Base-by-base conservation (phyloP, 352 stramenopile genomes). In the Pythium sukuiense region DNA sequence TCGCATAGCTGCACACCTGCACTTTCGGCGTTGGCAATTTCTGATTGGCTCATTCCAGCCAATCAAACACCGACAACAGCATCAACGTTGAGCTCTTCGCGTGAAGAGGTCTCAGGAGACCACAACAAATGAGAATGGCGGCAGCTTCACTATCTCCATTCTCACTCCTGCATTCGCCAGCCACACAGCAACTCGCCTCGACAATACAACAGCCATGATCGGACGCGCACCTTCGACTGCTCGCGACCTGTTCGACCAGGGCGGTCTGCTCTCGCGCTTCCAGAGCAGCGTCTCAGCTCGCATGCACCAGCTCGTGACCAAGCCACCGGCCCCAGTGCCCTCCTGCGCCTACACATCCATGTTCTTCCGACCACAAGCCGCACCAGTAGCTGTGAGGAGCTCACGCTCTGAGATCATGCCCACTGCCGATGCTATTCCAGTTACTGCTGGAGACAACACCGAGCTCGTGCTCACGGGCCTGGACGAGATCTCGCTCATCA, bases 401-500 rank as follows among this genome's bases (percentile, higher is more conserved):
- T n/a, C 45, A 52, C 45, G n/a, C n/a, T n/a, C 20, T 7, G 27
- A 50, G n/a, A 6, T 41, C 18, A 33, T 46, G 1, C 55, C 46
- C 32, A 35, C 24, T 41, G 13, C 5, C 41, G 35, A 16, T 3
- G 18, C 59, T 14, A 9, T 41, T 0, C n/a, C 26, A 2, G 3
- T 20, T 18, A 30, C 12, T 0, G 11, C 27, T 5, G 33, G 33
- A 3, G 71, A 69, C 33, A 50, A 45, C 6, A 73, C 60, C 0
- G 74, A 75, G 27, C 39, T 81, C 12, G 30, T 82, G 26, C 41
- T 79, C 49, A 74, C 70, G 0, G 72, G 66, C 4, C 73, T 88
- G 39, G 74, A 90, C 27, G 80, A 56, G 26, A 75, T 91, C n/a
- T 79, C 73, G 29, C 55, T 89, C 13, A 45, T 76, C 2, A 77